A percentile compares a stretch with the other conserved stretches of the same genome.
Evolutionary conservation across 352 stramenopile genomes (phyloP).

Genomic region (Phytophthora idaei): DNA sequence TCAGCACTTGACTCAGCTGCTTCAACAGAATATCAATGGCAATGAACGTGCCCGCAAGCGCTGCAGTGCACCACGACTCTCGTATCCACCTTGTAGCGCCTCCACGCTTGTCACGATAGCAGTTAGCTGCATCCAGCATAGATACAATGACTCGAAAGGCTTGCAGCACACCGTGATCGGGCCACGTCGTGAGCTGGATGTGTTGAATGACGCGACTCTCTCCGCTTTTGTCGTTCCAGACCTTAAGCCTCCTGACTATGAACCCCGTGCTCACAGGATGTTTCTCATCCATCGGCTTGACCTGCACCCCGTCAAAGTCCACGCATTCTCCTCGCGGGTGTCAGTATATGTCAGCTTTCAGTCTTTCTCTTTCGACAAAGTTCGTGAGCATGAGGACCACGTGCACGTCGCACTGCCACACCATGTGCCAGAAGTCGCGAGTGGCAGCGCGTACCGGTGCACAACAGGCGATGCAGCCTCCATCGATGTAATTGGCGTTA

Average conservation of each 20-base stretch:
- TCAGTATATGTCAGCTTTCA: conserved; percentile 84
- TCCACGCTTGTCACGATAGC: conserved; percentile 39
- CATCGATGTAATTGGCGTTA: conserved; percentile 73
- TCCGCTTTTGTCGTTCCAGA: conserved; percentile 42
- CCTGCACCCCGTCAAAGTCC: conserved; percentile 59
- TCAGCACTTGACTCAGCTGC: conserved; percentile 44
- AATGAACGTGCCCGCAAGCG: conserved; percentile 84
- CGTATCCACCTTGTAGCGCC: conserved; percentile 25
- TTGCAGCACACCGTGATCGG: conserved; percentile 74
- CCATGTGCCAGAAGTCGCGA: conserved; percentile 84
- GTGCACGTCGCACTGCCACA: conserved; percentile 77
- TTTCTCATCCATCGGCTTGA: conserved; percentile 54
- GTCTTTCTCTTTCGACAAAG: conserved; percentile 75
- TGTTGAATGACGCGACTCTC: conserved; percentile 61
- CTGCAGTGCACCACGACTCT: conserved; percentile 81
- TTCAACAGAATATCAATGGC: conserved; percentile 82
- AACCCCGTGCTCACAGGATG: conserved; percentile 42
- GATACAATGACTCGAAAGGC: conserved; percentile 77
- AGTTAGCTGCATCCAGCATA: conserved; percentile 76
- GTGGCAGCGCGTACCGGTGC: conserved; percentile 69
- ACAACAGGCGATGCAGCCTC: conserved; percentile 78
- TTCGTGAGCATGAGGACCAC: conserved; percentile 91
- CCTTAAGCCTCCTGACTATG: conserved; percentile 57
- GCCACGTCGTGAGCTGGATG: conserved; percentile 82
- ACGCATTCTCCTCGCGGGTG: conserved; percentile 46